Evolutionary conservation across 1,284 basidiomycete species (phyloP).

Genomic region (Pseudozyma thailandica): DNA sequence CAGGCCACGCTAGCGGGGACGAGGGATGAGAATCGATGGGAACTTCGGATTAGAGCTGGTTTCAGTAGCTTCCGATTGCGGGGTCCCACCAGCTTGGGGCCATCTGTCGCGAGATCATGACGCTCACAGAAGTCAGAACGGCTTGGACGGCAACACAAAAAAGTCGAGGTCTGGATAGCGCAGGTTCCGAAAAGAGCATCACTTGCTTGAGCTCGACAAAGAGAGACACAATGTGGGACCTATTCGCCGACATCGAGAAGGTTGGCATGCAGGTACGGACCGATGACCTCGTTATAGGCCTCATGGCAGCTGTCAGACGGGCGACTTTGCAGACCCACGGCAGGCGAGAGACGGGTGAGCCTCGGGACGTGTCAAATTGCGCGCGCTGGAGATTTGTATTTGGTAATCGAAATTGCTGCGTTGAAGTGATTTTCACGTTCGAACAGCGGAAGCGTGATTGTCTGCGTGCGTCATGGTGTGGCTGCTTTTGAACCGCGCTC

Average conservation of each 20-base stretch:
- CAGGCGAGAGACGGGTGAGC: too few species aligned
- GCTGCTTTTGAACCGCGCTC: conserved; percentile 6
- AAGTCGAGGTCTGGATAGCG: neutral
- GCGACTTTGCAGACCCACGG: too few species aligned
- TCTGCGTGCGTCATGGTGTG: conserved; percentile 4
- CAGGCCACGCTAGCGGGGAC: too few species aligned
- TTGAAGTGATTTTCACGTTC: conserved; percentile 15
- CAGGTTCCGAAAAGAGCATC: neutral
- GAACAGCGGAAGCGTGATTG: neutral
- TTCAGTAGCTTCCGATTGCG: neutral
- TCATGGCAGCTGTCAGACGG: too few species aligned
- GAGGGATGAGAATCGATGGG: too few species aligned
- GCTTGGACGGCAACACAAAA: too few species aligned
- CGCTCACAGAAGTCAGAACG: too few species aligned
- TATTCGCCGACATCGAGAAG: neutral
- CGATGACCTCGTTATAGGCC: too few species aligned
- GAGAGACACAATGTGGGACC: neutral
- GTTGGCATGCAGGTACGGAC: neutral
- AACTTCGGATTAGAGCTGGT: neutral
- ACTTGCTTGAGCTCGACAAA: neutral
- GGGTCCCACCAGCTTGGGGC: neutral
- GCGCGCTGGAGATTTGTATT: neutral
- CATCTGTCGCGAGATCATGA: too few species aligned
- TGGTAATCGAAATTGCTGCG: neutral
- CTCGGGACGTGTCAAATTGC: neutral